phyloP scores from a whole-genome alignment of 148 eudicot genomes.

The Agrostemma githago region DNA sequence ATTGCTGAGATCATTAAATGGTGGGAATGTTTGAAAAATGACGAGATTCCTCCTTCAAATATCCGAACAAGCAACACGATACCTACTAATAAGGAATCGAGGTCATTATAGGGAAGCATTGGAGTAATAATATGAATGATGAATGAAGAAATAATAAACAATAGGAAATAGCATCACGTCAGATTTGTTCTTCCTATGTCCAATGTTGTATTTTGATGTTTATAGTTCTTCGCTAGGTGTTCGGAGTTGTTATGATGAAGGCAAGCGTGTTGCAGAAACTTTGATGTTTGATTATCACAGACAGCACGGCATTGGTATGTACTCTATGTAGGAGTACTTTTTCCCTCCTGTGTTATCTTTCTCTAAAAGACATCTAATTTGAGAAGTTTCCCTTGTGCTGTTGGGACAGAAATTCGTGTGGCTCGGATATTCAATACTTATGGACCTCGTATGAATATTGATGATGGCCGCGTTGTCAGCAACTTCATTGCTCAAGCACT shows the following conservation, averaged over 20 bases:
- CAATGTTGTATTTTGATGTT: background rate
- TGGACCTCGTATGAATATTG: constrained; percentile 99
- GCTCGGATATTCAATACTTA: constrained; percentile 98
- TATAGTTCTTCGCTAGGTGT: constrained; percentile 50
- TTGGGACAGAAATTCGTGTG: constrained; percentile 75
- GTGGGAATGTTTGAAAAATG: too few species aligned
- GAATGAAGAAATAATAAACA: too few species aligned
- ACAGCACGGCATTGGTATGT: constrained; percentile 91
- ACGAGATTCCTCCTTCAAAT: too few species aligned
- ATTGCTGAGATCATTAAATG: too few species aligned
- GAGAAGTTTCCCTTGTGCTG: background rate
- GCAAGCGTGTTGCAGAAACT: constrained; percentile 98
- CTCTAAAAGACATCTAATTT: background rate
- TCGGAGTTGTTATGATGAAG: constrained; percentile 98
- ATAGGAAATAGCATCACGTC: background rate
- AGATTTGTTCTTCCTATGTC: background rate
- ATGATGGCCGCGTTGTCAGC: constrained; percentile 98
- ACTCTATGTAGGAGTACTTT: too few species aligned
- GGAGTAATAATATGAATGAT: background rate
- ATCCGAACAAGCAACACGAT: too few species aligned
- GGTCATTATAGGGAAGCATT: background rate
- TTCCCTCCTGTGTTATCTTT: background rate
- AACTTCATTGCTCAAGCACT: constrained; percentile 98
- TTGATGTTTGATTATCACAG: constrained; percentile 99
- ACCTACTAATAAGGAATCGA: background rate